Percentiles rank a stretch among this genome's conserved stretches.
Conservation (phyloP, 306 rosid genomes). For the Corylus avellana region DNA sequence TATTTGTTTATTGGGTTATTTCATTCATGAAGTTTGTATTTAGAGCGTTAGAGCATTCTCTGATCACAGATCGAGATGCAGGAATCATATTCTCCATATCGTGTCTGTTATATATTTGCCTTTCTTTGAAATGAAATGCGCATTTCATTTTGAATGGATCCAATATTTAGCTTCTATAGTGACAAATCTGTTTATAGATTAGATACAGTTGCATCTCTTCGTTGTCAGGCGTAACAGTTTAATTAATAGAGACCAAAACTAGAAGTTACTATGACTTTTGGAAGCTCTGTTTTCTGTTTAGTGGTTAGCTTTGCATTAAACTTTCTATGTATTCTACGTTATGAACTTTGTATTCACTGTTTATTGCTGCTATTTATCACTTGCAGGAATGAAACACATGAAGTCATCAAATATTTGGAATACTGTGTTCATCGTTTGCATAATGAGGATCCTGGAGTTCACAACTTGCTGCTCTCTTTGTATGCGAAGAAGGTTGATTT, state of each 20-base stretch:
- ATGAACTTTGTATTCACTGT: background rate
- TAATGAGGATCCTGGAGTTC: conserved; percentile 98
- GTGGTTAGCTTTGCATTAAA: background rate
- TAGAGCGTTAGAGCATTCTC: background rate
- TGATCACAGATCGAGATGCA: background rate
- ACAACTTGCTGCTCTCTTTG: conserved; percentile 87
- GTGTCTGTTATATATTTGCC: background rate
- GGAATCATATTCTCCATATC: background rate
- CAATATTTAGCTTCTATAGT: background rate
- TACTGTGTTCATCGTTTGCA: conserved; percentile 86
- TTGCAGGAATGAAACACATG: conserved; percentile 96
- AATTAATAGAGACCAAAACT: background rate
- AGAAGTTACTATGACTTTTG: background rate
- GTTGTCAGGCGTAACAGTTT: background rate
- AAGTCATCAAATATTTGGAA: conserved; percentile 95
- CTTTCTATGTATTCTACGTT: background rate
- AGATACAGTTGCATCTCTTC: background rate
- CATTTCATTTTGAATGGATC: background rate
- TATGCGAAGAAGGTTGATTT: conserved; percentile 90
- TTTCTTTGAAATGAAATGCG: background rate
- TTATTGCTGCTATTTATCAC: conserved; percentile 20
- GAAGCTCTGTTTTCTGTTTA: background rate
- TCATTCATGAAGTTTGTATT: background rate
- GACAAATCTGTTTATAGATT: background rate
- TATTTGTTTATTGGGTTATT: background rate